Conservation (phyloP, 2,329 filamentous ascomycete genomes). For the Lasiodiplodia gonubiensis region DNA sequence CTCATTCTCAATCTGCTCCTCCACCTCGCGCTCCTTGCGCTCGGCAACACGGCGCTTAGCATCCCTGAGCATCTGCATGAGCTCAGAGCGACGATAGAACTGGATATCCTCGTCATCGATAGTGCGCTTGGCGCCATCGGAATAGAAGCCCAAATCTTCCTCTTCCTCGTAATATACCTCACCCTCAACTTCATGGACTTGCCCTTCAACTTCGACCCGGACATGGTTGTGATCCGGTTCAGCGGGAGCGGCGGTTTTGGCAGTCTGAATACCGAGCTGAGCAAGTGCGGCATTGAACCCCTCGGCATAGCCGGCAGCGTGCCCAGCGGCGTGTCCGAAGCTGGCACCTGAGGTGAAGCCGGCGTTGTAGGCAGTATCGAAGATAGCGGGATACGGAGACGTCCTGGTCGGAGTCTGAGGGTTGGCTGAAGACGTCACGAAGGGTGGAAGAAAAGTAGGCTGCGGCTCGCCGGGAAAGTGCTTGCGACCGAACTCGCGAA, state of each 20-base stretch:
- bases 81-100: conserved; percentile 88
- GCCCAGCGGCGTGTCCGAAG: neutral
- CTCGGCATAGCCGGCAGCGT: neutral
- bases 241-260: neutral
- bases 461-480: conserved; percentile 50
- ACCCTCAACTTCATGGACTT: conserved; percentile 31
- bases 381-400: conserved; percentile 19
- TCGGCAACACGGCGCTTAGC: conserved; percentile 20
- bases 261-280: conserved; percentile 14
- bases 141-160: conserved; percentile 78
- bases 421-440: conserved; percentile 10
- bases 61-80: conserved; percentile 56
- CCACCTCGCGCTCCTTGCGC: conserved; percentile 31
- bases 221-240: neutral
- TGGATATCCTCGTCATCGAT: conserved; percentile 89
- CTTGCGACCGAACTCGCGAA: conserved; percentile 49
- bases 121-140: conserved; percentile 84
- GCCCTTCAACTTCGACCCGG: neutral
- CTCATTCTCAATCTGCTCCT: conserved; percentile 12
- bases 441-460: conserved; percentile 40
- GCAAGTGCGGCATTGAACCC: neutral
- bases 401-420: neutral
- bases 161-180: conserved; percentile 48
- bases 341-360: neutral
- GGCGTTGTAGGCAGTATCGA: neutral